phyloP scores from a whole-genome alignment of 139 green algal species.

The Spirogloea muscicola region DNA sequence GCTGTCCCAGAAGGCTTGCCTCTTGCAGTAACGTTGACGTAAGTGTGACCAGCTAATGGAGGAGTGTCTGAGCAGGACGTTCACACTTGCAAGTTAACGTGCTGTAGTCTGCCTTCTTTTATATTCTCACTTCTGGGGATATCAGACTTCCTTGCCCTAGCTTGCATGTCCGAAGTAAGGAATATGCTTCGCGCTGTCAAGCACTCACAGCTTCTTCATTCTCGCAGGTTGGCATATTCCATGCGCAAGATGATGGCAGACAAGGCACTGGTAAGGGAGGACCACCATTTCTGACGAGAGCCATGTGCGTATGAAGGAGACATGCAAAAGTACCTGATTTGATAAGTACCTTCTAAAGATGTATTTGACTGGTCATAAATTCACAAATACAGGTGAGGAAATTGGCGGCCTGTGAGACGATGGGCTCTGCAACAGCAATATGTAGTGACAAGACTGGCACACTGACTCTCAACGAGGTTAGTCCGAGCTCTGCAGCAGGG shows the following conservation, averaged over 20 bases:
- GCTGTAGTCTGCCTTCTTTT: background rate
- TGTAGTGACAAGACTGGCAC: constrained; percentile 97
- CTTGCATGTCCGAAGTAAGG: background rate
- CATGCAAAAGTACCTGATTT: background rate
- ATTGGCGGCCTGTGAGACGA: constrained; percentile 85
- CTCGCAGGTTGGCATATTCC: constrained; percentile 50
- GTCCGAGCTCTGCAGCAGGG: too few relatives aligned
- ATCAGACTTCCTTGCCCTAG: background rate
- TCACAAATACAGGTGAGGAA: constrained; percentile 57
- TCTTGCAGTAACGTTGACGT: constrained; percentile 63
- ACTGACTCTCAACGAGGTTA: constrained; percentile 96
- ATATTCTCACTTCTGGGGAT: background rate
- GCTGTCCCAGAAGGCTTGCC: constrained; percentile 84
- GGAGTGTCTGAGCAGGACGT: background rate
- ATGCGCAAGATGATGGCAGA: constrained; percentile 98
- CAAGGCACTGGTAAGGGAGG: constrained; percentile 80
- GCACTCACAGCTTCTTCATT: constrained; percentile 6
- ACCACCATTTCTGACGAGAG: background rate
- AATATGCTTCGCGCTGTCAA: background rate
- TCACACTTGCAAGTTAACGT: background rate
- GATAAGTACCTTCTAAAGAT: too few relatives aligned
- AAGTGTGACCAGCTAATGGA: constrained; percentile 3
- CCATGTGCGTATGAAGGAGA: constrained; percentile 2
- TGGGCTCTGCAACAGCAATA: constrained; percentile 94
- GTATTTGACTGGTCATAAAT: background rate